phyloP scores from a whole-genome alignment of 176 grass and related monocot species.

The Rhynchospora breviuscula region DNA sequence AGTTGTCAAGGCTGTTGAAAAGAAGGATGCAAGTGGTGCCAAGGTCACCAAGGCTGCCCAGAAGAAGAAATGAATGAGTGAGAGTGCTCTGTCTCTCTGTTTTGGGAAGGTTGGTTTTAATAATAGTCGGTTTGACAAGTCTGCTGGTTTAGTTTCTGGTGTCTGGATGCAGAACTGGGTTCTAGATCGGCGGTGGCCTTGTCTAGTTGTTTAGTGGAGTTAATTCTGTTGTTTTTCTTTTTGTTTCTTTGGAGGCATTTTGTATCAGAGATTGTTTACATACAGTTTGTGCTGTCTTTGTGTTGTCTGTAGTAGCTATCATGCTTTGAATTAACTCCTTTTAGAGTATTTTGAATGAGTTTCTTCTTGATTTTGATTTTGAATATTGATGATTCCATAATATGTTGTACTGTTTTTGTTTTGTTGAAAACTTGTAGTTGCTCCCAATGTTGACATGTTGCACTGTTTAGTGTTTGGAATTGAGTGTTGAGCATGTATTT shows the following conservation, averaged over 20 bases:
- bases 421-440: no score
- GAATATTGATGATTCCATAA: no score
- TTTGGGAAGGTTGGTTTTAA: neutral
- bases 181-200: constrained; percentile 32
- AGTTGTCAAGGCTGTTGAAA: constrained; percentile 21
- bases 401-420: no score
- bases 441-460: no score
- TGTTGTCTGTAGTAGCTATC: neutral
- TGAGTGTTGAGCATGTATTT: no score
- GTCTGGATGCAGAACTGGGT: constrained; percentile 45
- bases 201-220: neutral
- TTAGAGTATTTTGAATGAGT: no score
- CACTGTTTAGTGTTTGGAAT: no score
- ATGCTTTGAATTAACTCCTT: neutral
- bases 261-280: neutral
- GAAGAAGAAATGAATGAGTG: constrained; percentile 39
- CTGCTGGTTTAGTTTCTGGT: constrained; percentile 14
- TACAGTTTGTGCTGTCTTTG: no score
- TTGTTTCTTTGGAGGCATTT: neutral
- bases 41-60: constrained; percentile 36
- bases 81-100: neutral
- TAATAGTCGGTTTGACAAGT: neutral
- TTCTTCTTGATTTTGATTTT: no score
- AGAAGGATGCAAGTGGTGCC: constrained; percentile 32
- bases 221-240: neutral